These are phyloP conservation scores for Colletotrichum tanaceti DNA, from an alignment of 2,329 filamentous ascomycete genomes.

Conservation along the genomic window DNA sequence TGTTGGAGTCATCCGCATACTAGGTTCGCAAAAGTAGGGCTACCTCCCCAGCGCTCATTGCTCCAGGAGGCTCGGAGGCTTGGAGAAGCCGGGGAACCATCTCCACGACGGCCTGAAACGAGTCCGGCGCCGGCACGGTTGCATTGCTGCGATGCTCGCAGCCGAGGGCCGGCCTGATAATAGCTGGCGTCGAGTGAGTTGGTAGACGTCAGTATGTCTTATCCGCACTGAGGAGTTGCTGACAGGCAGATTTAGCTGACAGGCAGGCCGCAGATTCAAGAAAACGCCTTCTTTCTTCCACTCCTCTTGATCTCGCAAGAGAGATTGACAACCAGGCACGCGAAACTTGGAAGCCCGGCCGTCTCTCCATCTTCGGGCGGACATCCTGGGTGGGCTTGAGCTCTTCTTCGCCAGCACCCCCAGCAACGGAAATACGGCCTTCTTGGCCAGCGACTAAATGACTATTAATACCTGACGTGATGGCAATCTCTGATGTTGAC, in stretches of 20 bases:
- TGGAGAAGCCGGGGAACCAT: conserved; percentile 55
- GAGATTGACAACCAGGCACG: conserved; percentile 59
- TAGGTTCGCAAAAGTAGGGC: no score
- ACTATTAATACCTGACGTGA: no score
- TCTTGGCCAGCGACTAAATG: conserved; percentile 44
- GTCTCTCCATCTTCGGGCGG: background rate
- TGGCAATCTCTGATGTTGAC: background rate
- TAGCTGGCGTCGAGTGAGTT: conserved; percentile 58
- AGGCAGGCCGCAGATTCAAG: conserved; percentile 60
- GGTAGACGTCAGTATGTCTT: no score
- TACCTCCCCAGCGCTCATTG: no score
- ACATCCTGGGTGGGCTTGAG: conserved; percentile 66
- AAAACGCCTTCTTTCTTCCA: conserved; percentile 45
- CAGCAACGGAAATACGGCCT: conserved; percentile 47
- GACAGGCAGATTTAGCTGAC: conserved; percentile 60
- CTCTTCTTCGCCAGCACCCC: conserved; percentile 58
- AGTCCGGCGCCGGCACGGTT: conserved; percentile 64
- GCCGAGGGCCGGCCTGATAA: conserved; percentile 69
- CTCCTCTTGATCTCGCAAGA: conserved; percentile 60
- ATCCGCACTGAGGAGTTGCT: conserved; percentile 55
- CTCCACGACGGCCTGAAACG: conserved; percentile 60
- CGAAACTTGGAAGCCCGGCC: conserved; percentile 65
- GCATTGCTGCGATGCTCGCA: conserved; percentile 72
- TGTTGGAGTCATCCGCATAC: no score
- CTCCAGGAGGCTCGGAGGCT: no score